A percentile compares a stretch with the other conserved stretches of the same genome.
Conservation (phyloP, 148 eudicot species). For the Arctostaphylos glauca region DNA sequence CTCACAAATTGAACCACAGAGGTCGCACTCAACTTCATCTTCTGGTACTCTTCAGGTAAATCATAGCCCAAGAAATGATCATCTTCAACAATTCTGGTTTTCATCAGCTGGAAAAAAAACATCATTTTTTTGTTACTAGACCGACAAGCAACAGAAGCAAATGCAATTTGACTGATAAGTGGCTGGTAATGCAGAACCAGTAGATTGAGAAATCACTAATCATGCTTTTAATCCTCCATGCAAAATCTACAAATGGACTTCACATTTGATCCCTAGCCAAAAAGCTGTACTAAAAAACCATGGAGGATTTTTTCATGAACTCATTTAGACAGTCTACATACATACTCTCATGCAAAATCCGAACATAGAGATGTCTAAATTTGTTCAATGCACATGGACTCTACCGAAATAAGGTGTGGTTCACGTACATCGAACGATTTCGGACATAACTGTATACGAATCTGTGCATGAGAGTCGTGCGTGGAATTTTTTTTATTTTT, state of each 20-base stretch:
- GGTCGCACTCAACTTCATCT: background rate
- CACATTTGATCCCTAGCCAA: background rate
- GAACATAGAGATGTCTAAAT: too few relatives aligned
- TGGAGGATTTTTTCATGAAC: background rate
- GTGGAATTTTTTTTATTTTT: too few relatives aligned
- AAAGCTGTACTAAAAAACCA: background rate
- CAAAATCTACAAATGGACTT: background rate
- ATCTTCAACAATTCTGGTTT: background rate
- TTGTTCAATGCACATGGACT: too few relatives aligned
- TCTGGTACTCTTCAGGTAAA: conserved; percentile 3
- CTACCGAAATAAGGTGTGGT: too few relatives aligned
- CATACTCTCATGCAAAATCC: too few relatives aligned
- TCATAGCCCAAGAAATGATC: background rate
- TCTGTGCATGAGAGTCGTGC: too few relatives aligned
- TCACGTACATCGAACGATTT: too few relatives aligned
- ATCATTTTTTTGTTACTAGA: background rate
- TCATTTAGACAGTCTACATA: too few relatives aligned
- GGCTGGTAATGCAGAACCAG: background rate
- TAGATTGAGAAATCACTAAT: background rate
- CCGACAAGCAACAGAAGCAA: background rate
- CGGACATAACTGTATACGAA: too few relatives aligned
- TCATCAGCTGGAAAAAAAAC: background rate
- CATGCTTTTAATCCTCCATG: background rate
- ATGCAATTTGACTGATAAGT: background rate
- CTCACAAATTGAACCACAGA: background rate